phyloP scores from a whole-genome alignment of 2,329 filamentous ascomycete species.

The Fusarium setosum region DNA sequence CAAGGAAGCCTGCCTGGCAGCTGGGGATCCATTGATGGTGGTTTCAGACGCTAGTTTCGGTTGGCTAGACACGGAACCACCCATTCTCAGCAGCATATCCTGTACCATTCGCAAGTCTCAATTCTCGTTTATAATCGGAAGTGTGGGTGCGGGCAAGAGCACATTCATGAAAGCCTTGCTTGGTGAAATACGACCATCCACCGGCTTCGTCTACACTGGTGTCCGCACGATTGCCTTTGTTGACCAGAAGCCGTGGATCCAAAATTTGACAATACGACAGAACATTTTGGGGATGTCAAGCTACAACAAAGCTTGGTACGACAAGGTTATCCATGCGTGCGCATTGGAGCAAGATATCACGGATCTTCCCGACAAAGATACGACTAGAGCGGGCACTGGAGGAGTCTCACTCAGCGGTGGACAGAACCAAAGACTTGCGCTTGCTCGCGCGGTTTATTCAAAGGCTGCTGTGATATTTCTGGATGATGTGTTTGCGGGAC shows the following conservation, averaged over 20 bases:
- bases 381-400: constrained; percentile 44
- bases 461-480: constrained; percentile 41
- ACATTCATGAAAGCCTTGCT: constrained; percentile 16
- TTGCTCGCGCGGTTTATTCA: constrained; percentile 41
- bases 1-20: not conserved
- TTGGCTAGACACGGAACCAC: not conserved
- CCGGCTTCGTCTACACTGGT: constrained; percentile 10
- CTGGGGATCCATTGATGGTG: constrained; percentile 8
- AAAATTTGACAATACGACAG: constrained; percentile 14
- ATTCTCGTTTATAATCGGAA: constrained; percentile 14
- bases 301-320: constrained; percentile 12
- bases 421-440: constrained; percentile 45
- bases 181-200: constrained; percentile 6
- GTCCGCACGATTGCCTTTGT: constrained; percentile 13
- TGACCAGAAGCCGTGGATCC: constrained; percentile 16
- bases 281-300: constrained; percentile 9
- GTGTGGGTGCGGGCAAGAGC: constrained; percentile 11
- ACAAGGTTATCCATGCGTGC: constrained; percentile 7
- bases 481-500: constrained; percentile 48
- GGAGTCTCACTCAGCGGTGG: constrained; percentile 50
- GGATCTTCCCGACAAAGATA: constrained; percentile 2
- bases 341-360: constrained; percentile 9
- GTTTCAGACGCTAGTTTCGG: constrained; percentile 6
- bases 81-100: not conserved
- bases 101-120: constrained; percentile 12